phyloP scores from a whole-genome alignment of 805 yeast genomes.

The Candida glaebosa region DNA sequence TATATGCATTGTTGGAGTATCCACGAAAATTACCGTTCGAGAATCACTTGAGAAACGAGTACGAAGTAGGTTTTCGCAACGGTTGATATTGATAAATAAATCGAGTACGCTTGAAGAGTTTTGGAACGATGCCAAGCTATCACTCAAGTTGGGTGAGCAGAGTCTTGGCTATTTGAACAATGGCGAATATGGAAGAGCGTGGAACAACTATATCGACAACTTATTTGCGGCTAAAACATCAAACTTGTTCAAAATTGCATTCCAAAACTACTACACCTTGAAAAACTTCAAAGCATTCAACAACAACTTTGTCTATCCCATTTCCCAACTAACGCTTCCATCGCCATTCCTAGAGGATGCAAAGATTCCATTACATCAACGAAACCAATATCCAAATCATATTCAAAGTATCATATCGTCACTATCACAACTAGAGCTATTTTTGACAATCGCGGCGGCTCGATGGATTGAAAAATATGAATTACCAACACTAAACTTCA shows the following conservation, averaged over 20 bases:
- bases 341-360: constrained; percentile 24
- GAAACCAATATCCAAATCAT: constrained; percentile 20
- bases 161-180: constrained; percentile 16
- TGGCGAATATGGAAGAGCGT: constrained; percentile 23
- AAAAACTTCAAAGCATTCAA: constrained; percentile 53
- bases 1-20: constrained; percentile 75
- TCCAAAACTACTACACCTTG: constrained; percentile 51
- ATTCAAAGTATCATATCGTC: constrained; percentile 25
- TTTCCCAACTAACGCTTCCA: constrained; percentile 24
- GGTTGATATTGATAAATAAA: constrained; percentile 60
- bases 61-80: constrained; percentile 81
- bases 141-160: constrained; percentile 25
- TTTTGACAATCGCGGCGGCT: constrained; percentile 71
- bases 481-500: constrained; percentile 64
- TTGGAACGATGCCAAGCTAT: constrained; percentile 41
- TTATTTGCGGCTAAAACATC: constrained; percentile 17
- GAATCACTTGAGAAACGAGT: constrained; percentile 91
- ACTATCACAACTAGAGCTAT: constrained; percentile 68
- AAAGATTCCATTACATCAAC: constrained; percentile 21
- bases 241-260: constrained; percentile 13
- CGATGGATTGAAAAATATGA: constrained; percentile 61
- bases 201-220: constrained; percentile 44
- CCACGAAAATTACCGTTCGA: constrained; percentile 69
- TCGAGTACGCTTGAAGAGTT: constrained; percentile 46
- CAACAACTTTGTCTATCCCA: constrained; percentile 41